Evolutionary conservation across 805 yeast genomes (phyloP).

Genomic region (Saccharomyces jurei): DNA sequence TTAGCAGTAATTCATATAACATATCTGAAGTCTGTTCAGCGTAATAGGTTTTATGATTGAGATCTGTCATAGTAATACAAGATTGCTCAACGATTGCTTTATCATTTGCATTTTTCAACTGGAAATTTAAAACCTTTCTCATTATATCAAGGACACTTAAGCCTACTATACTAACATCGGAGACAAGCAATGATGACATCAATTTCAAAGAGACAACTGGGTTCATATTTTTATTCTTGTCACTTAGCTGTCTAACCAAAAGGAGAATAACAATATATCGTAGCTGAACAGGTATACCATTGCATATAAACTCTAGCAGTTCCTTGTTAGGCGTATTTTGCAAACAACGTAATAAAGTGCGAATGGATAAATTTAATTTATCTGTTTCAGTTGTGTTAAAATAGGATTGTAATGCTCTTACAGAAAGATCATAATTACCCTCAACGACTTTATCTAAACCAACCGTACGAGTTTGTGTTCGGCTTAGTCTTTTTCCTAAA

Average conservation of each 20-base stretch:
- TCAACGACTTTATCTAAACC: conserved; percentile 22
- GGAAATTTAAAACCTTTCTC: conserved; percentile 47
- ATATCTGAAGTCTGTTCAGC: conserved; percentile 82
- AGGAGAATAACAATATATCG: conserved; percentile 57
- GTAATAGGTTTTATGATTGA: conserved; percentile 74
- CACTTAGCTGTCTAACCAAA: conserved; percentile 30
- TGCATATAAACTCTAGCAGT: conserved; percentile 56
- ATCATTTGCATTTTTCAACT: conserved; percentile 27
- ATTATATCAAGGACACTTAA: conserved; percentile 75
- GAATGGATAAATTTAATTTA: conserved; percentile 52
- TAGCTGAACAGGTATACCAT: conserved; percentile 74
- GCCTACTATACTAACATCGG: conserved; percentile 80
- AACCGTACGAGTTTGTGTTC: conserved; percentile 24
- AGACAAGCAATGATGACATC: conserved; percentile 54
- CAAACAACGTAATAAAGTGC: conserved; percentile 42
- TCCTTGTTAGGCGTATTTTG: conserved; percentile 29
- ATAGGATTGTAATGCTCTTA: conserved; percentile 43
- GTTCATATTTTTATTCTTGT: conserved; percentile 13
- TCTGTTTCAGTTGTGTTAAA: conserved; percentile 57
- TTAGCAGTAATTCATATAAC: conserved; percentile 54
- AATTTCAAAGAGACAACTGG: conserved; percentile 34
- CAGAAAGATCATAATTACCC: conserved; percentile 26
- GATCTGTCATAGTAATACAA: conserved; percentile 53
- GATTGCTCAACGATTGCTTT: conserved; percentile 36
- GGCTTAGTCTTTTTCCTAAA: conserved; percentile 22